Evolutionary conservation across 2,329 filamentous ascomycete species (phyloP), one percentile per base, ranked within the genome.

Genomic region (Sordariomycetes sp.): DNA sequence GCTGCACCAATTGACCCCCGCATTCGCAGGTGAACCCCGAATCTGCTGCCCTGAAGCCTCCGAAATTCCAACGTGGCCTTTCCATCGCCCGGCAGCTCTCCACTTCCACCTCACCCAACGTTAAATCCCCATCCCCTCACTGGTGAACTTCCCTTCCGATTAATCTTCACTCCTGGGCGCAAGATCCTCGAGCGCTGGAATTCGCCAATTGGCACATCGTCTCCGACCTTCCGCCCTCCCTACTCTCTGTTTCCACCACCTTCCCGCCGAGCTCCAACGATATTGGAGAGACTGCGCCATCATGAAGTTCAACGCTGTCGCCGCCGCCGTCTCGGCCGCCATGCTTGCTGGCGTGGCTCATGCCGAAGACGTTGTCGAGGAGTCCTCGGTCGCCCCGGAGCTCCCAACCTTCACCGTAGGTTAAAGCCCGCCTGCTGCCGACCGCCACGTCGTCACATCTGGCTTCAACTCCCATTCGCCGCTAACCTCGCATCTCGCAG

Each of bases 391-490:
- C 33, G 60, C 72, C 33, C 66, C 81, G 38, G 70, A 79, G 55
- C 76, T 86, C 49, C 83, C 90, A 30, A 84, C 78, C 37, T 95
- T 95, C 57, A 94, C 87, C 45, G 88, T 94, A 72, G 69, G 86
- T 27, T 19, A 23, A 24, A 15, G 8, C 23, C 18, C 24, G 6
- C 21, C 7, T 26, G 9, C 30, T n/a, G 8, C 17, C 7, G 14
- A 20, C 5, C 18, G 19, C 31, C 21, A 24, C 26, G 16, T 5
- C 18, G 12, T n/a, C 10, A 15, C 15, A 5, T 18, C 21, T n/a
- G 2, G 11, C 18, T n/a, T n/a, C n/a, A n/a, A 21, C 9, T 9
- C 24, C 6, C 32, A 28, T 43, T 48, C 36, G 42, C 40, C 43
- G 42, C 51, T 49, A 37, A 53, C 41, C 17, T 14, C n/a, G n/a